Evolutionary conservation across 495 filamentous ascomycete species (phyloP).

Genomic region (Tuber indicum): DNA sequence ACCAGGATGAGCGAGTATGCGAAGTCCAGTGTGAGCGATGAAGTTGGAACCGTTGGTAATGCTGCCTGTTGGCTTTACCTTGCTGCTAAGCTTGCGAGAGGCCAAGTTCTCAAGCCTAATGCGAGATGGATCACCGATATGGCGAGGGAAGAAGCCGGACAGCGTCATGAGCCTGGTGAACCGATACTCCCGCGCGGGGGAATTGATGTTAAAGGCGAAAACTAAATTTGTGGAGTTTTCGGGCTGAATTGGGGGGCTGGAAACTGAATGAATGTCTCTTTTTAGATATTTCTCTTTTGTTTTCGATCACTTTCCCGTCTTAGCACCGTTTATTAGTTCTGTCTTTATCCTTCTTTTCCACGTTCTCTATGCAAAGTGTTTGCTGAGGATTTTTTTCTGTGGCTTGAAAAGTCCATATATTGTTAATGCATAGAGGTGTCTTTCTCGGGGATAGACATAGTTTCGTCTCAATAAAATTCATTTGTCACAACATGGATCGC

Average conservation of each 20-base stretch:
- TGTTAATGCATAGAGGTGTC: not conserved
- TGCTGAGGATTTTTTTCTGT: not conserved
- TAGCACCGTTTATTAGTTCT: not conserved
- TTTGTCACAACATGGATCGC: not conserved
- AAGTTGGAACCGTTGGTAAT: constrained; percentile 78
- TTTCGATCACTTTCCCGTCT: not conserved
- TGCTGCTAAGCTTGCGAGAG: constrained; percentile 55
- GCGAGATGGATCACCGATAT: constrained; percentile 70
- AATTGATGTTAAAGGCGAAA: constrained; percentile 23
- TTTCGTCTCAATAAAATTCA: not conserved
- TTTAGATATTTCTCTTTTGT: not conserved
- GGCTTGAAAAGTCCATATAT: not conserved
- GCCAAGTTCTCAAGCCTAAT: constrained; percentile 49
- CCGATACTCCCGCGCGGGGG: constrained; percentile 48
- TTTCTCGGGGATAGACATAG: not conserved
- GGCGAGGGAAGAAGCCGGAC: constrained; percentile 61
- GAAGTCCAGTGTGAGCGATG: constrained; percentile 62
- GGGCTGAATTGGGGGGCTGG: not conserved
- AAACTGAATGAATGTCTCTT: not conserved
- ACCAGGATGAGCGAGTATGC: constrained; percentile 64
- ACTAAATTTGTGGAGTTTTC: not conserved
- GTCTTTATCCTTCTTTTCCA: not conserved
- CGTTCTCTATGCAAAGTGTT: not conserved
- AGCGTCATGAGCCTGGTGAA: constrained; percentile 56
- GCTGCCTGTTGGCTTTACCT: constrained; percentile 72